Evolutionary conservation across 768 basidiomycete species (phyloP), one percentile per base, ranked within the genome.

Genomic region (Pleurotus pulmonarius): DNA sequence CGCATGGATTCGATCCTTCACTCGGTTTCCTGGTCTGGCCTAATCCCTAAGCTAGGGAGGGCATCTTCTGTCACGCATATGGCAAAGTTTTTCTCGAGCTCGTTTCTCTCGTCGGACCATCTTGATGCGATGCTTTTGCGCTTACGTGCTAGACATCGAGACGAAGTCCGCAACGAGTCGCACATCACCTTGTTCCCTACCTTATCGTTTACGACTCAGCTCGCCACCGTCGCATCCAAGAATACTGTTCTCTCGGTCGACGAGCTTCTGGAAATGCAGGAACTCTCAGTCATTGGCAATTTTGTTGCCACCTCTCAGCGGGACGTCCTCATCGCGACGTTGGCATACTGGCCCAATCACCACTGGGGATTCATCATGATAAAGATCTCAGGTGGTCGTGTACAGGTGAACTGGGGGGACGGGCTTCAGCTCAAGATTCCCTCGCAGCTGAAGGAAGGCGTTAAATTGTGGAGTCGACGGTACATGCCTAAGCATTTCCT

Each of bases 321-420:
- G 15, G 24, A 53, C 6, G 13, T 12, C 39, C n/a, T 1, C 3
- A 41, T 53, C 16, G 11, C 15, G 4, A 25, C 22, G 0, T 1
- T 41, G 25, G 47, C 47, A 12, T 34, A 26, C 48, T n/a, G 48
- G 24, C 1, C 56, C 54, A 1, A 5, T 25, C 7, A 29, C 29
- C 59, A 62, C 41, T 62, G 61, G 59, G 58, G 58, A 15, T 46
- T 56, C 3, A 46, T 49, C 16, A 12, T 15, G 13, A 45, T 61
- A 5, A 38, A 51, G 9, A 52, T 57, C 38, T 8, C 39, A 2
- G 20, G 4, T 8, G 20, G 44, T 4, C 47, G 16, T 29, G 55
- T 59, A 4, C 56, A 46, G 26, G 48, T 26, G 3, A 15, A n/a
- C 0, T 61, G 55, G 18, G 60, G 60, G 13, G 58, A 61, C 25